phyloP scores from a whole-genome alignment of 2,329 filamentous ascomycete genomes.

The Alternaria infectoria region DNA sequence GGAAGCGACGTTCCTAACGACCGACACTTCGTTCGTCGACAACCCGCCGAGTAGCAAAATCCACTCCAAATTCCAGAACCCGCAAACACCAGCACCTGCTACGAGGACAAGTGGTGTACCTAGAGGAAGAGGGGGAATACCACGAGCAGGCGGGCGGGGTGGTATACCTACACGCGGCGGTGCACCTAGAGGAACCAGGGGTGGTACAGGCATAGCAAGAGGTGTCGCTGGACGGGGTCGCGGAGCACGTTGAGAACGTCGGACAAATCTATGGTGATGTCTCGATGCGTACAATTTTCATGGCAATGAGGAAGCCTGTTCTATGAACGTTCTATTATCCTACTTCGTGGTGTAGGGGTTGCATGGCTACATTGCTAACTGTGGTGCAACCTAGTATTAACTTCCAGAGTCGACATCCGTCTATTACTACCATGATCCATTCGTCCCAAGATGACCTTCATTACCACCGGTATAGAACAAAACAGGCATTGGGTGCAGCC shows the following conservation, averaged over 20 bases:
- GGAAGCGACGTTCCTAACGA: conserved; percentile 92
- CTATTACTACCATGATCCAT: background rate
- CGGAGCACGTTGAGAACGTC: conserved; percentile 26
- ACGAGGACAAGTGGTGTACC: conserved; percentile 23
- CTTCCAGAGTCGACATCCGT: background rate
- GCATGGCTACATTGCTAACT: background rate
- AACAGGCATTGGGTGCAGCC: conserved; percentile 27
- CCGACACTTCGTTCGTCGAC: conserved; percentile 88
- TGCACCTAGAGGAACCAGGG: conserved; percentile 37
- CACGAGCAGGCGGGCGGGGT: conserved; percentile 41
- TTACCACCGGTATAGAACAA: conserved; percentile 2
- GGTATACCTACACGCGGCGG: conserved; percentile 46
- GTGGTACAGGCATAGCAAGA: conserved; percentile 48
- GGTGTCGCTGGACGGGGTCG: conserved; percentile 43
- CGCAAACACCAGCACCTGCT: conserved; percentile 40
- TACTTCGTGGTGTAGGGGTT: background rate
- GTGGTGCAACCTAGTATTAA: background rate
- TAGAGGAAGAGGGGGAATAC: conserved; percentile 44
- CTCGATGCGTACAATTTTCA: background rate
- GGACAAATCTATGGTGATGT: conserved; percentile 8
- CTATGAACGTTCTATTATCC: background rate
- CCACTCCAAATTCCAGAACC: conserved; percentile 50
- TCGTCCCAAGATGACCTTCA: background rate
- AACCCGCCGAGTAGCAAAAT: conserved; percentile 70
- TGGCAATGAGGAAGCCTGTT: background rate